Evolutionary conservation across 352 stramenopile species (phyloP), one percentile per base, ranked within the genome.

Genomic region (Phytophthora pini): DNA sequence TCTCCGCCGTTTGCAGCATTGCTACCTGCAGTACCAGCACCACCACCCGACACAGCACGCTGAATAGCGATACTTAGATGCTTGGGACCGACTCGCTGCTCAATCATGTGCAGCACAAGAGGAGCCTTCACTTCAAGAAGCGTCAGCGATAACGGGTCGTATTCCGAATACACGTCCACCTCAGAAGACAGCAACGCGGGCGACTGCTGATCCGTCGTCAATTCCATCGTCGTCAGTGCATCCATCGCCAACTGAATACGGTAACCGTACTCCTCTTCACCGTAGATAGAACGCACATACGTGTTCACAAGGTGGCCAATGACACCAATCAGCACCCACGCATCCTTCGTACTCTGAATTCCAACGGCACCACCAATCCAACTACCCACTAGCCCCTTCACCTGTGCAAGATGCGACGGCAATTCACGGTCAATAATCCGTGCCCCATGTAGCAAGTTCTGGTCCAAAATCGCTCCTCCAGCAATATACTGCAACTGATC

Each of bases 51-150:
- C 39, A 93, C 79, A 11, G 89, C 79, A n/a, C 87, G 84, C 52
- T 95, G 87, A 20, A 95, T 87, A 15, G 87, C 79, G 27, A 95
- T 89, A 3, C 73, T 75, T 8, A 95, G 53, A 55, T 93, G 84
- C 41, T 92, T 92, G 2, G 70, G 76, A 6, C 83, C 82, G 5
- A 94, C 84, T 13, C 84, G 84, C 60, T 95, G 87, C 51, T 95
- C 87, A 52, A 95, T 92, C 87, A 95, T 95, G 61, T 94, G 87
- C n/a, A 95, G 55, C 38, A 95, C 84, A 0, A 94, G 65, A 38
- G 86, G 86, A 3, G 84, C 84, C 51, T 95, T 95, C 2, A 92
- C 83, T 58, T 94, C 85, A 1, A 95, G 76, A 43, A 95, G 84
- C 11, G 84, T 83, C 36, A 93, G 36, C 10, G 76, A 90, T 26